These are phyloP conservation scores for Aspergillus aculeatus DNA, from an alignment of 2,329 filamentous ascomycete species.

Conservation along the genomic window DNA sequence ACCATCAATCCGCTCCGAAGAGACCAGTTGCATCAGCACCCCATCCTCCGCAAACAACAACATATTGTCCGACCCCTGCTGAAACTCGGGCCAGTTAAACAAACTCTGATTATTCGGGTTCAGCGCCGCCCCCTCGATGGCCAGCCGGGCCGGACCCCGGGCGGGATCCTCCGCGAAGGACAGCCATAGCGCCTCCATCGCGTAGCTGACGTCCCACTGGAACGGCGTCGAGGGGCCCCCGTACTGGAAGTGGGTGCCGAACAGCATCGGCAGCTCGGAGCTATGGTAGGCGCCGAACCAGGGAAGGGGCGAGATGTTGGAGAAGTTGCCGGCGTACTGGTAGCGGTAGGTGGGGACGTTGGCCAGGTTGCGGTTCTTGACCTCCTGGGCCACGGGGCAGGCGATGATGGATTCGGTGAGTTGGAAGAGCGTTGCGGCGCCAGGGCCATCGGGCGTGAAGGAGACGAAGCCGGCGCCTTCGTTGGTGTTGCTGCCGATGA, in stretches of 20 bases:
- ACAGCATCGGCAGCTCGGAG: conserved; percentile 1
- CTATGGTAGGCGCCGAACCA: conserved; percentile 11
- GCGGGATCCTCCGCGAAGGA: background rate
- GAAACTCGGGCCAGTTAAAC: background rate
- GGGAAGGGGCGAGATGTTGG: conserved; percentile 7
- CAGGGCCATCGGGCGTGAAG: background rate
- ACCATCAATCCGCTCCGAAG: background rate
- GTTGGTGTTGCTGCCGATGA: conserved; percentile 8
- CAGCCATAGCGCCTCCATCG: conserved; percentile 3
- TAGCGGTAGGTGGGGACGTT: conserved; percentile 6
- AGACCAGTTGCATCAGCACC: background rate
- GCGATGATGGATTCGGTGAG: conserved; percentile 1
- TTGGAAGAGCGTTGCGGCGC: background rate
- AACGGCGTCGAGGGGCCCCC: background rate
- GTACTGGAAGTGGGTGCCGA: conserved; percentile 5
- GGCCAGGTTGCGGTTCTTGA: background rate
- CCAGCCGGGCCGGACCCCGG: background rate
- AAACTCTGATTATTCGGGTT: background rate
- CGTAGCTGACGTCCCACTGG: conserved; percentile 4
- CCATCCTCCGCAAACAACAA: background rate
- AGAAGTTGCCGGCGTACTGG: conserved; percentile 6
- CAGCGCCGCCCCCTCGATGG: background rate
- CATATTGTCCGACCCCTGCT: background rate
- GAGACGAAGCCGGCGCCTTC: conserved; percentile 10
- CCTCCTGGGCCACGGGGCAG: conserved; percentile 1